Evolutionary conservation across 176 grass and related monocot genomes (phyloP).

Genomic region (Tillandsia fasciculata): DNA sequence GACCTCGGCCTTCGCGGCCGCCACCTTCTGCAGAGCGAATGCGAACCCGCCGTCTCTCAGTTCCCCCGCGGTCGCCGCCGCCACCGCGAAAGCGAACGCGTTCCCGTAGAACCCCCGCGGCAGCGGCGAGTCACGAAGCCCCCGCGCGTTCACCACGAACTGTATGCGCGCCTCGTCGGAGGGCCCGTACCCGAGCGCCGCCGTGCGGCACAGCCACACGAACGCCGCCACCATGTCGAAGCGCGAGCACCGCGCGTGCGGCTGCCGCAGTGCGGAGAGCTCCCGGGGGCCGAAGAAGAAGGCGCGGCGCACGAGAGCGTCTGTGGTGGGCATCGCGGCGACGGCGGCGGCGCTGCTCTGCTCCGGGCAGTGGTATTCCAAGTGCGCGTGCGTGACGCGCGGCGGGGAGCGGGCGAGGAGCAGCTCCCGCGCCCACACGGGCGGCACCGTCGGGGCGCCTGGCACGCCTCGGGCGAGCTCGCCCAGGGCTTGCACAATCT

Average conservation of each 20-base stretch:
- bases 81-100: conserved; percentile 10
- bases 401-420: conserved; percentile 28
- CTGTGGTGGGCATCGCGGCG: not conserved
- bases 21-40: conserved; percentile 22
- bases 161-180: not conserved
- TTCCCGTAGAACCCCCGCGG: conserved; percentile 43
- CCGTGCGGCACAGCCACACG: conserved; percentile 23
- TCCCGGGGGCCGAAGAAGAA: conserved; percentile 12
- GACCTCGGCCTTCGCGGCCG: conserved; percentile 18
- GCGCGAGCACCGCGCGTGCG: not conserved
- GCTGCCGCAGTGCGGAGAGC: not conserved
- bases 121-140: not conserved
- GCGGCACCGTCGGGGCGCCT: not conserved
- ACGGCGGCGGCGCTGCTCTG: not conserved
- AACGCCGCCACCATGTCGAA: conserved; percentile 29
- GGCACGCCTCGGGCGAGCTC: conserved; percentile 25
- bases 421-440: conserved; percentile 41
- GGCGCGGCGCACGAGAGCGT: conserved; percentile 8
- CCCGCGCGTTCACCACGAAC: conserved; percentile 12
- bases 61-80: not conserved
- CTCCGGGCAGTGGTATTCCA: conserved; percentile 15
- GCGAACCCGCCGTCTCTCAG: not conserved
- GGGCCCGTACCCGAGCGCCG: conserved; percentile 2
- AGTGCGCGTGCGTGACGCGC: conserved; percentile 20
- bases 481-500: conserved; percentile 24